Base-by-base conservation (phyloP, 306 rosid genomes). In the Glycine latifolia region DNA sequence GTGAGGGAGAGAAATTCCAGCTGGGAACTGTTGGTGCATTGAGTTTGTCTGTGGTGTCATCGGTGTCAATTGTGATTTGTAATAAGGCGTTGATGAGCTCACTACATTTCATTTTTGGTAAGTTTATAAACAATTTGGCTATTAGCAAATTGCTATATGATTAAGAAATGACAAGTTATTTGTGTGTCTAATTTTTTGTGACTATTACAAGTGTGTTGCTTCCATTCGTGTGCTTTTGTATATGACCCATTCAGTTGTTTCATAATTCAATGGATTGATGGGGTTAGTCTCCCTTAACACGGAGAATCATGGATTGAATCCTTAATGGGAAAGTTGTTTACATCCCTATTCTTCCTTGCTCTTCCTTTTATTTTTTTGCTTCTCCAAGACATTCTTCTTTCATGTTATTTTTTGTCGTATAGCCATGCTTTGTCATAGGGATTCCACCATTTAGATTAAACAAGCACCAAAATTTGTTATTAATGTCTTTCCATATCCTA, bases 21-120 rank as follows among this genome's bases (percentile, higher is more conserved):
- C 69, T 92, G 79, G 97, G 97, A 70, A 94, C 98, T 10, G 61
- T 89, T 0, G 98, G 95, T 54, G 98, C 98, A 33, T 80, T 94
- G 89, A 77, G 89, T 76, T 84, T 94, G 20, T 94, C 98, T 2
- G 98, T 94, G 81, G 91, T 91, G 12, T 94, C 98, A 1, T 94
- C 97, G 0, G 98, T 94, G 68, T 92, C 98, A 4, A 91, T 94
- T 78, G 97, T 94, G 85, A 92, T 94, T 71, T 92, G 98, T 68
- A 90, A 94, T 76, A 94, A 94, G 90, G 94, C 94, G 3, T 71
- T 94, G 72, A 90, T 94, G 84, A 91, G 95, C 76, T 35, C 97
- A 15, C 17, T 93, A 76, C 92, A 87, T 75, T 94, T 94, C 79
- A 83, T 86, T 75, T 94, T 94, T 8, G 98, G 98, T 94, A 84